phyloP scores from a whole-genome alignment of 2,329 filamentous ascomycete genomes.

The Fusarium abutilonis region DNA sequence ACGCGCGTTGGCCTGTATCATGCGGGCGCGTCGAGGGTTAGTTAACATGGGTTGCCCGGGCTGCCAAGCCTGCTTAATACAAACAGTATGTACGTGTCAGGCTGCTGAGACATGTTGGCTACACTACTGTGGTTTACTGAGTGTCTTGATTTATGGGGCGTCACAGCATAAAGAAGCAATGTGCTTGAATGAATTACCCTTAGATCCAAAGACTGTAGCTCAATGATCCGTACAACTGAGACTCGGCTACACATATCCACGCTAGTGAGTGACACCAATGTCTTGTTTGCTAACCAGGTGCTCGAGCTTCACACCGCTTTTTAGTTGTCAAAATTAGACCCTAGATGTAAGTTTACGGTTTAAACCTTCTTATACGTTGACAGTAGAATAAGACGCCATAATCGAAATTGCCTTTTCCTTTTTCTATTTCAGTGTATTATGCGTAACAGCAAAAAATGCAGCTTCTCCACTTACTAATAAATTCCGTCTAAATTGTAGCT shows the following conservation, averaged over 20 bases:
- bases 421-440: too few species aligned
- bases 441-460: too few species aligned
- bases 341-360: too few species aligned
- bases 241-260: not conserved
- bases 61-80: not conserved
- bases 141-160: not conserved
- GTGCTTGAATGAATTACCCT: not conserved
- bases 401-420: too few species aligned
- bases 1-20: not conserved
- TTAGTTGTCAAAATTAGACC: not conserved
- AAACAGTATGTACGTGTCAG: not conserved
- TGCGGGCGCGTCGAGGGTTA: not conserved
- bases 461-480: too few species aligned
- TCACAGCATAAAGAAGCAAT: not conserved
- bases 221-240: not conserved
- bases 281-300: not conserved
- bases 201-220: not conserved
- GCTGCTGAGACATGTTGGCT: constrained; percentile 11
- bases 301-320: too few species aligned
- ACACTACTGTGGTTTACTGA: not conserved
- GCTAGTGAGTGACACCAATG: not conserved
- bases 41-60: not conserved
- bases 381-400: too few species aligned
- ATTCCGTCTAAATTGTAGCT: too few species aligned
- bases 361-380: too few species aligned